Evolutionary conservation across 306 rosid genomes (phyloP), one percentile per base, ranked within the genome.

Genomic region (Gleditsia sinensis): DNA sequence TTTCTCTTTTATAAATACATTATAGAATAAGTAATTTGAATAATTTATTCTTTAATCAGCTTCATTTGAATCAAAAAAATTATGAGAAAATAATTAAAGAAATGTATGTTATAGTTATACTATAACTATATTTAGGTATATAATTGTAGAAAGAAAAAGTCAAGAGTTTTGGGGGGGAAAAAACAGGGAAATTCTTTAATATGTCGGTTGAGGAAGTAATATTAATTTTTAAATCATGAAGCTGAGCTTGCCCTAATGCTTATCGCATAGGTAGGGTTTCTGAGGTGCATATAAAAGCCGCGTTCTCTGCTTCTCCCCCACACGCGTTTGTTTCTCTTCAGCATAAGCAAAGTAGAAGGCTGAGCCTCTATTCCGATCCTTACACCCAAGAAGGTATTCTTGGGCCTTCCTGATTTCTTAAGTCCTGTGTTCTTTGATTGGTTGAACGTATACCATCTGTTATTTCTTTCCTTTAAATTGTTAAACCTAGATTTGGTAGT

Each of bases 171-270:
- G 3, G 39, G 39, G 6, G 6, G 0, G 8, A 34, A 5, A n/a
- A n/a, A n/a, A n/a, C n/a, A n/a, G n/a, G n/a, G n/a, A n/a, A n/a
- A n/a, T n/a, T n/a, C n/a, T n/a, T n/a, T n/a, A n/a, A n/a, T 20
- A 53, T 53, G 59, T 53, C 59, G 32, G n/a, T 53, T 11, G 33
- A 53, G 59, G 25, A 19, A 49, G 25, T 21, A 51, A 51, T 51
- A 8, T 51, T 23, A n/a, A n/a, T n/a, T n/a, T n/a, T n/a, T n/a
- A 53, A 53, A 53, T 53, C 32, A 23, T 1, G 32, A 53, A 23
- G 59, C 59, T 53, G 59, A 53, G 59, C 40, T 75, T 50, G 81
- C 81, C 81, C 78, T 78, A 78, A 53, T 25, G 27, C 51, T 39
- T 78, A 68, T 46, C 81, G 76, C 43, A 59, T 75, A 32, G 68